Evolutionary conservation across 331 rosid genomes (phyloP).

Genomic region (Ulmus americana): DNA sequence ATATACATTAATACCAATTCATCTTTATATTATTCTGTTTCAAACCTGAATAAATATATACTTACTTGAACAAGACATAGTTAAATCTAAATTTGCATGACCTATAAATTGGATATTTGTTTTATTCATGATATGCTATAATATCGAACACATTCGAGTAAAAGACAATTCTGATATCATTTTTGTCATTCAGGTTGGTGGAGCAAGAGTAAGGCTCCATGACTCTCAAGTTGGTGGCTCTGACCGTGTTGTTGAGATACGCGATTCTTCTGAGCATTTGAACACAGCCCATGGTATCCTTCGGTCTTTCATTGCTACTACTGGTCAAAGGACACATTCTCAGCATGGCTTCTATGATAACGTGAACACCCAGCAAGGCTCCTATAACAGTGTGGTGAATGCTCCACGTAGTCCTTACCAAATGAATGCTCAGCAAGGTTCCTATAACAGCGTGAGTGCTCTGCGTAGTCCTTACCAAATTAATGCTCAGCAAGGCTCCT

Average conservation of each 20-base stretch:
- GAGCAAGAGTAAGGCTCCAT: slow-evolving; percentile 22
- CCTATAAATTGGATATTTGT: too few relatives aligned
- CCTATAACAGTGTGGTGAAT: slow-evolving; percentile 9
- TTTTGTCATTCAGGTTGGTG: slow-evolving; percentile 20
- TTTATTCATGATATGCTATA: not conserved
- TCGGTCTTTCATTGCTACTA: slow-evolving; percentile 18
- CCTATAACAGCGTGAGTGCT: slow-evolving; percentile 13
- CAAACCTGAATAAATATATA: too few relatives aligned
- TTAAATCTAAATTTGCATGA: too few relatives aligned
- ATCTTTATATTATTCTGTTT: too few relatives aligned
- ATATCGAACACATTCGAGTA: not conserved
- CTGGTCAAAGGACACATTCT: slow-evolving; percentile 18
- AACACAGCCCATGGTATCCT: slow-evolving; percentile 23
- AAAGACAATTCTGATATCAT: not conserved
- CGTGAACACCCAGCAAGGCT: slow-evolving; percentile 14
- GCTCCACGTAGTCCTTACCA: slow-evolving; percentile 12
- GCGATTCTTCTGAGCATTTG: slow-evolving; percentile 23
- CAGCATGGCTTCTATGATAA: slow-evolving; percentile 10
- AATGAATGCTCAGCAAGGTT: slow-evolving; percentile 12
- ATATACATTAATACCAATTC: too few relatives aligned
- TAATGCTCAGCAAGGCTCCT: slow-evolving; percentile 18
- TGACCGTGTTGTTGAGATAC: slow-evolving; percentile 14
- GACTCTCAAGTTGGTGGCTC: slow-evolving; percentile 13
- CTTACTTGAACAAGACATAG: too few relatives aligned
- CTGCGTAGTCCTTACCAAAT: slow-evolving; percentile 1